Evolutionary conservation across 768 basidiomycete genomes (phyloP).

Genomic region (Dacryopinax spathularia): DNA sequence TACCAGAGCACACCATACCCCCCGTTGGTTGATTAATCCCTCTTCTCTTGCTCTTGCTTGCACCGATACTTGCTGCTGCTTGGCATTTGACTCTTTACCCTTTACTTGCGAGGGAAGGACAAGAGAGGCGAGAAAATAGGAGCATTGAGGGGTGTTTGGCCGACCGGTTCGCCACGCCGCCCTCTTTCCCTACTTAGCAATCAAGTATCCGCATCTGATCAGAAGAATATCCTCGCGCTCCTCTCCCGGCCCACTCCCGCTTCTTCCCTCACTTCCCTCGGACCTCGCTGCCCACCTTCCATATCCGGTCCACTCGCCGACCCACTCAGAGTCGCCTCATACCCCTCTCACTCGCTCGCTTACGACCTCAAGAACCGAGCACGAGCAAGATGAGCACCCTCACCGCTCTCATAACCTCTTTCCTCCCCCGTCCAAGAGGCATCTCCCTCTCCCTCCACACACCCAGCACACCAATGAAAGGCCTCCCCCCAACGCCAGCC

Average conservation of each 20-base stretch:
- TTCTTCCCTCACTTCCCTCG: not conserved
- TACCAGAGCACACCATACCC: not conserved
- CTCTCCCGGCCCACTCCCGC: too few relatives aligned
- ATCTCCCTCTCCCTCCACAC: not conserved
- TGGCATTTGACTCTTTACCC: not conserved
- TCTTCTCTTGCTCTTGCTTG: not conserved
- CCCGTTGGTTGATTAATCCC: not conserved
- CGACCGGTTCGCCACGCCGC: not conserved
- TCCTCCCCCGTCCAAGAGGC: not conserved
- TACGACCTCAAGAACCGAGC: not conserved
- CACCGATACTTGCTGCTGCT: too few relatives aligned
- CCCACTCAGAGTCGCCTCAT: not conserved
- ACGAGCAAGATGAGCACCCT: not conserved
- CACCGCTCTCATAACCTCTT: not conserved
- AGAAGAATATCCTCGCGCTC: too few relatives aligned
- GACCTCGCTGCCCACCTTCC: not conserved
- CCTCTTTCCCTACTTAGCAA: not conserved
- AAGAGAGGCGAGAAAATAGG: not conserved
- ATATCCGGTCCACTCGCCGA: not conserved
- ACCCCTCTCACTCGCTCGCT: not conserved
- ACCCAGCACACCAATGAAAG: slow-evolving; percentile 2
- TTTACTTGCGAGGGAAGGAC: not conserved
- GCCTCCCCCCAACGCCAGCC: not conserved
- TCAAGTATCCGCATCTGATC: not conserved
- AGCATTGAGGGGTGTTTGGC: not conserved